These are phyloP conservation scores for Ogataea minuta DNA, from an alignment of 805 yeast species.

Conservation along the genomic window DNA sequence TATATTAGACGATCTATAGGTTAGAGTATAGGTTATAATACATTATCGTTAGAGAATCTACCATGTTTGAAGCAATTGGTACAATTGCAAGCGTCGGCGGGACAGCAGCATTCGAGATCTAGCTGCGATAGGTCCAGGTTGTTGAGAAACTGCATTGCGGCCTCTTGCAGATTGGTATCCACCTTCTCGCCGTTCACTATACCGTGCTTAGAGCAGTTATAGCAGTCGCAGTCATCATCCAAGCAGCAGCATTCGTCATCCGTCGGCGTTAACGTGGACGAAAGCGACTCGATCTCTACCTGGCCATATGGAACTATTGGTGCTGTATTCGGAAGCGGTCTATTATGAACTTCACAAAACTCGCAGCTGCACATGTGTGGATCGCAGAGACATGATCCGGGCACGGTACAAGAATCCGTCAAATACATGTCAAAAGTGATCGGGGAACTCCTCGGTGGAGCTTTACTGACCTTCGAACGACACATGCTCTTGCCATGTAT, in stretches of 20 bases:
- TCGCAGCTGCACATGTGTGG: conserved; percentile 33
- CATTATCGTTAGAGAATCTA: conserved; percentile 18
- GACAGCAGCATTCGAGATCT: conserved; percentile 32
- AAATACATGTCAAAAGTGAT: conserved; percentile 31
- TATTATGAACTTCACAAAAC: conserved; percentile 31
- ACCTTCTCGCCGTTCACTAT: conserved; percentile 29
- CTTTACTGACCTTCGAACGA: conserved; percentile 6
- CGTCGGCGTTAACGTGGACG: conserved; percentile 3
- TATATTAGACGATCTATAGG: conserved; percentile 23
- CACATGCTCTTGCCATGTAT: conserved; percentile 22
- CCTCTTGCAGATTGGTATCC: conserved; percentile 16
- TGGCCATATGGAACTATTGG: conserved; percentile 24
- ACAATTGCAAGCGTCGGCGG: conserved; percentile 33
- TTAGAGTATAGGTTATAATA: conserved; percentile 7
- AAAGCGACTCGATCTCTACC: conserved; percentile 3
- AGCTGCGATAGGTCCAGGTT: conserved; percentile 22
- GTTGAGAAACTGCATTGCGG: conserved; percentile 24
- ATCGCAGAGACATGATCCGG: conserved; percentile 36
- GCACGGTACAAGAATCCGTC: conserved; percentile 34
- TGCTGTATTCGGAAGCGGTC: not conserved
- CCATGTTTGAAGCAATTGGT: conserved; percentile 35
- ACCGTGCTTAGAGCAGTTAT: conserved; percentile 35
- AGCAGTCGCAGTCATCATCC: conserved; percentile 35
- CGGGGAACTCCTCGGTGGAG: not conserved
- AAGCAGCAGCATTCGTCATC: conserved; percentile 30